Percentiles rank a stretch among this genome's conserved stretches.
phyloP scores from a whole-genome alignment of 805 yeast genomes.

The Wickerhamiella allomyrinae region DNA sequence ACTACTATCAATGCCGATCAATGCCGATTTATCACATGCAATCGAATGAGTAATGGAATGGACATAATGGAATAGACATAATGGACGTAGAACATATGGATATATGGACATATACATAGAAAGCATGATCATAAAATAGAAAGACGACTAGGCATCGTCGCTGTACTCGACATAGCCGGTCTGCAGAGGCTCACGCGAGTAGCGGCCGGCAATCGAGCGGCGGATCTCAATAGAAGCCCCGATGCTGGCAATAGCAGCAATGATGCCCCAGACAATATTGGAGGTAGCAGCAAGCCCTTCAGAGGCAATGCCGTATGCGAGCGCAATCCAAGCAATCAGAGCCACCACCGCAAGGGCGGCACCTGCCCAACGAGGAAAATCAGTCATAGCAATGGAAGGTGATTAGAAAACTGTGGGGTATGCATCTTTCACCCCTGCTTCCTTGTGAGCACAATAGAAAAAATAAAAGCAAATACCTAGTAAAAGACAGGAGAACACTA shows the following conservation, averaged over 20 bases:
- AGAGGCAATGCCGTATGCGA: not conserved
- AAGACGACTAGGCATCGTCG: no score
- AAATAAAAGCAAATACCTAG: constrained; percentile 15
- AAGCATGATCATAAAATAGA: no score
- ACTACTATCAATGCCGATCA: no score
- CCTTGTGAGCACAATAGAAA: no score
- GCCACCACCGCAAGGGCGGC: not conserved
- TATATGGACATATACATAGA: no score
- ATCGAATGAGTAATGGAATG: no score
- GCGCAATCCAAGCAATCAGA: not conserved
- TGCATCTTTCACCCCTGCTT: no score
- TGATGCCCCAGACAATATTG: not conserved
- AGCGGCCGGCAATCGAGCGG: not conserved
- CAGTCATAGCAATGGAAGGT: no score
- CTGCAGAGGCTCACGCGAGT: not conserved
- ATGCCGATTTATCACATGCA: no score
- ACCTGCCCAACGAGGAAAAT: not conserved
- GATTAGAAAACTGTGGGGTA: no score
- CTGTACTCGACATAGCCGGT: not conserved
- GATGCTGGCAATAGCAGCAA: not conserved
- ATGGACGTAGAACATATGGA: no score
- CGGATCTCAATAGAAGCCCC: not conserved
- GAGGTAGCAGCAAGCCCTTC: not conserved
- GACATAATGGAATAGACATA: no score
- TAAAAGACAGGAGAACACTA: not conserved